phyloP scores from a whole-genome alignment of 306 rosid genomes.

The Trifolium repens region DNA sequence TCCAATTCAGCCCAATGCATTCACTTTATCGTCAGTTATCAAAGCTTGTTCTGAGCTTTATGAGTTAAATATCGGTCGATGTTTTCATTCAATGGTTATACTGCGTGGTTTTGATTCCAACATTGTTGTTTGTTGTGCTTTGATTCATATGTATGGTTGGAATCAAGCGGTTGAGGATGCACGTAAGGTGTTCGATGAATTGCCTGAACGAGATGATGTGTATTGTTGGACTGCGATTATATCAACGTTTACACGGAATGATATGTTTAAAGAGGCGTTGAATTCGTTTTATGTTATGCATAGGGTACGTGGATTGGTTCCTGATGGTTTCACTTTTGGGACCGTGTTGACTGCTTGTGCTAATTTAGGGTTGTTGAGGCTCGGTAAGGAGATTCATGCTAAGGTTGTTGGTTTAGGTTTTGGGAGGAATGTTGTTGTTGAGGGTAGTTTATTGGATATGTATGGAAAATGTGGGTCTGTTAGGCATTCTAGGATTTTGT shows the following conservation, averaged over 20 bases:
- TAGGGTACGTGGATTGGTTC: constrained; percentile 50
- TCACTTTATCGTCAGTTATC: constrained; percentile 71
- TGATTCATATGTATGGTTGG: constrained; percentile 86
- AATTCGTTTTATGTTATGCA: constrained; percentile 56
- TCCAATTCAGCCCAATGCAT: constrained; percentile 68
- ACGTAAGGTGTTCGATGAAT: constrained; percentile 66
- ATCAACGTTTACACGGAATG: constrained; percentile 62
- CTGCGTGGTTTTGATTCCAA: constrained; percentile 61
- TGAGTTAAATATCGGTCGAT: constrained; percentile 50
- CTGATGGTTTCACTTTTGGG: constrained; percentile 80
- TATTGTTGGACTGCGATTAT: constrained; percentile 80
- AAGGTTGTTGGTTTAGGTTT: constrained; percentile 63
- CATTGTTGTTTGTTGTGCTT: constrained; percentile 54
- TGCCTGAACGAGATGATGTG: constrained; percentile 60
- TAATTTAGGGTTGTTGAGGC: constrained; percentile 70
- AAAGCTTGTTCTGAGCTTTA: constrained; percentile 69
- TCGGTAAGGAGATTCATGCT: constrained; percentile 72
- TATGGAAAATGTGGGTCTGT: constrained; percentile 86
- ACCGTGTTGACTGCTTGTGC: constrained; percentile 73
- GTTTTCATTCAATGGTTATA: constrained; percentile 64
- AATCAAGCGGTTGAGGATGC: constrained; percentile 51
- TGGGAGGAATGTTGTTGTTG: constrained; percentile 75
- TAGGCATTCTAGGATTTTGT: constrained; percentile 52
- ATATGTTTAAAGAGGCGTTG: constrained; percentile 69
- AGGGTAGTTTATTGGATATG: constrained; percentile 91